Evolutionary conservation across 2,329 filamentous ascomycete species (phyloP).

Genomic region (Clarireedia hainanense): DNA sequence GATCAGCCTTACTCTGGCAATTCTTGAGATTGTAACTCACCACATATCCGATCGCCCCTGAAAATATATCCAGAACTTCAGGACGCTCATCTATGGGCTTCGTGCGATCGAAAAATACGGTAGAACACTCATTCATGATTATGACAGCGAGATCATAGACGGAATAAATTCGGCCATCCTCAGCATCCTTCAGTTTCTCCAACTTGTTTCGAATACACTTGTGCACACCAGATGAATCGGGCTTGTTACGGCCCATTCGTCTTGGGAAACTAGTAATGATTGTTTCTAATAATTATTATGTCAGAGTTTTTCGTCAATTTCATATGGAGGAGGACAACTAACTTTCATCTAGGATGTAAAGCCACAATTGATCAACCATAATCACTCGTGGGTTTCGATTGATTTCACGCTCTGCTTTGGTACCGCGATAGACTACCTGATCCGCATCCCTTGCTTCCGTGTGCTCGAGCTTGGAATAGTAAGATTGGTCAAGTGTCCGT

Average conservation of each 20-base stretch:
- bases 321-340: neutral
- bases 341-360: conserved; percentile 34
- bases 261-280: conserved; percentile 36
- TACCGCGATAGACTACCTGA: conserved; percentile 22
- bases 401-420: conserved; percentile 7
- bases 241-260: conserved; percentile 35
- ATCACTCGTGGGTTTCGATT: conserved; percentile 22
- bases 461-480: conserved; percentile 32
- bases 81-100: conserved; percentile 30
- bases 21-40: conserved; percentile 24
- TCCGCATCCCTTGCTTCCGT: conserved; percentile 31
- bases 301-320: neutral
- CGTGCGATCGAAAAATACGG: conserved; percentile 34
- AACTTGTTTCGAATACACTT: conserved; percentile 32
- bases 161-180: conserved; percentile 27
- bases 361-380: conserved; percentile 39
- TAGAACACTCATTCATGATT: conserved; percentile 34
- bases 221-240: conserved; percentile 34
- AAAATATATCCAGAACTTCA: conserved; percentile 36
- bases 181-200: conserved; percentile 10
- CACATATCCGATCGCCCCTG: conserved; percentile 35
- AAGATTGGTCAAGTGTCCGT: conserved; percentile 38
- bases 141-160: conserved; percentile 33
- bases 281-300: conserved; percentile 22
- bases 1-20: neutral